Evolutionary conservation across 2,329 filamentous ascomycete species (phyloP).

Genomic region (Fusarium musae): DNA sequence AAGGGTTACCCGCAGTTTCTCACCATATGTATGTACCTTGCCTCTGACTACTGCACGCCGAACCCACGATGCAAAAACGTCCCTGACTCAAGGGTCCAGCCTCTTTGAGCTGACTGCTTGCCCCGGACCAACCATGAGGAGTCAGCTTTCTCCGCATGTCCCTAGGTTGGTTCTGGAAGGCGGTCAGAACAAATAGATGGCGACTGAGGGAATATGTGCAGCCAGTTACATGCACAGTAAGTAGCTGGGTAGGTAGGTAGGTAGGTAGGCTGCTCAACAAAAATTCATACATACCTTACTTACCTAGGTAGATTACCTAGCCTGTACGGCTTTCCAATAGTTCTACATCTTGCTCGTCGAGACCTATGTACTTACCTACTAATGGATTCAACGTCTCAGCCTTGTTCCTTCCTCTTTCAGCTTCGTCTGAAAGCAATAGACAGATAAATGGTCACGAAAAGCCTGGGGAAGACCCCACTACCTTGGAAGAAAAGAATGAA

Average conservation of each 20-base stretch:
- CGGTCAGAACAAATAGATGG: constrained; percentile 32
- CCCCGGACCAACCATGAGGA: constrained; percentile 26
- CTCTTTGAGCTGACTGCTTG: constrained; percentile 1
- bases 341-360: neutral
- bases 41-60: constrained; percentile 29
- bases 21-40: constrained; percentile 22
- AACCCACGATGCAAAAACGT: constrained; percentile 23
- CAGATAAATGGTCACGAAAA: neutral
- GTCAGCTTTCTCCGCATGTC: constrained; percentile 31
- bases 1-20: constrained; percentile 39
- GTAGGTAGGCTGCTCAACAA: constrained; percentile 4
- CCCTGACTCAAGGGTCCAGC: constrained; percentile 42
- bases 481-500: neutral
- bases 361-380: neutral
- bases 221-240: neutral
- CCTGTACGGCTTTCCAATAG: neutral
- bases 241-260: neutral
- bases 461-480: constrained; percentile 22
- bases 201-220: constrained; percentile 28
- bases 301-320: neutral
- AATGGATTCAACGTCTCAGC: neutral
- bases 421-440: neutral
- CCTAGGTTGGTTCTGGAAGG: constrained; percentile 33
- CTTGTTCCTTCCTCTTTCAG: constrained; percentile 29
- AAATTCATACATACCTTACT: neutral